Base-by-base conservation (phyloP, 371 early-diverging fungal genomes). In the Basidiobolus meristosporus region DNA sequence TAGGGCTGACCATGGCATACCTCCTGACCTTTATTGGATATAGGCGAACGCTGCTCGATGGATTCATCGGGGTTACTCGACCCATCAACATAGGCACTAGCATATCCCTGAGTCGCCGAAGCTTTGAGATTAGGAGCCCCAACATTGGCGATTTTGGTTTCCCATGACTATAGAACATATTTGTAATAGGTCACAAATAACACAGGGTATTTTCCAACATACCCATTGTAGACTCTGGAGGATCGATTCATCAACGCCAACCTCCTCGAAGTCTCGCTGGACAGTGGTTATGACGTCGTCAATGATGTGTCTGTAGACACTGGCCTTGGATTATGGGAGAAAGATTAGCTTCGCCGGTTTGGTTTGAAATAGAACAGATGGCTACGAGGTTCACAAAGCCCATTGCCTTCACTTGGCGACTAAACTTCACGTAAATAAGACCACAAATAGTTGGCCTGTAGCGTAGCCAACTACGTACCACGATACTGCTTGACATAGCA, bases 201-300 rank as follows among this genome's bases (percentile, higher is more conserved):
- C 12, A 26, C 5, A 9, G 3, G 16, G 9, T 21, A 37, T 7
- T 14, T 31, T 28, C 21, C 11, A 11, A 48, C 50, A 40, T 70
- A 85, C 88, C 57, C 79, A 65, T 48, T 88, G 77, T 39, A 96
- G 65, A 44, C 91, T 92, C 33, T 70, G 67, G 26, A 93, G 62
- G 12, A 90, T 73, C 14, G 79, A 62, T 39, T 86, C 83, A 45
- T 90, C 85, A 23, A 95, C 70, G 28, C 93, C 95, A 62, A 77
- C 68, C 46, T 83, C 81, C 40, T 82, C 82, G 61, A 91, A 92
- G 33, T 88, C 82, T 14, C 72, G 67, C 38, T 76, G 75, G 26
- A 85, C 78, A 53, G 84, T 82, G 42, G 72, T 72, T 47, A 90
- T 79, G 38, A 96, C 97, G 46, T 96, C 90, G 58, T 83, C 78